Base-by-base conservation (phyloP, 352 stramenopile genomes). In the Phytophthora tentaculata region DNA sequence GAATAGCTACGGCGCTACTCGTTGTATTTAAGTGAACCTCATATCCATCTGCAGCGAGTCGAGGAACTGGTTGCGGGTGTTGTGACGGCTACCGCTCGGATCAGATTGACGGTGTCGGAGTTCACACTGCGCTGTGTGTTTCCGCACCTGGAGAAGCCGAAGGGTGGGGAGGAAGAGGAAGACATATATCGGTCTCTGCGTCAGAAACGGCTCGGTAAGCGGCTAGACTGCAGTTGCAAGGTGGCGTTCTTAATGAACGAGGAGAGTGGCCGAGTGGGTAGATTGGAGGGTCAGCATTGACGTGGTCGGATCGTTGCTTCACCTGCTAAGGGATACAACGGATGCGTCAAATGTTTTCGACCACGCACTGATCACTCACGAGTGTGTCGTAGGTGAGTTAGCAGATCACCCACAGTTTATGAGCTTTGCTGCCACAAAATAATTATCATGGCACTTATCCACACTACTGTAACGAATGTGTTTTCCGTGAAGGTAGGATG, bases 1-100 rank as follows among this genome's bases (percentile, higher is more conserved):
- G 55, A 65, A 29, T 55, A 70, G 22, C 26, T 65, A 32, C 48
- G 63, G 1, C 48, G 63, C 44, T 70, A 59, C 41, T 43, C 56
- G 24, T 26, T 64, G 48, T 67, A 62, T 37, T 71, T 66, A 17
- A 20, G n/a, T 8, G 64, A 67, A 17, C 56, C 50, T 24, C 41
- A 61, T 10, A 10, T 71, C 2, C 32, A 39, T 39, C 32, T 39
- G 32, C 10, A 14, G 32, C 32, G 32, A 14, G 32, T 14, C 32
- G 32, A 39, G 10, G 32, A 39, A 14, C 32, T 39, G 32, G 32
- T 39, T 14, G 7, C 32, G 4, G 32, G 32, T 9, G 32, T 39
- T 39, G 32, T 39, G 8, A 39, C 10, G 32, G 32, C 32, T 39
- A 39, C 32, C 32, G 32, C 32, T 14, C 32, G 14, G 8, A 6